Evolutionary conservation across 108 stramenopile genomes (phyloP), one percentile per base, ranked within the genome.

Genomic region (Epipyxis sp.): DNA sequence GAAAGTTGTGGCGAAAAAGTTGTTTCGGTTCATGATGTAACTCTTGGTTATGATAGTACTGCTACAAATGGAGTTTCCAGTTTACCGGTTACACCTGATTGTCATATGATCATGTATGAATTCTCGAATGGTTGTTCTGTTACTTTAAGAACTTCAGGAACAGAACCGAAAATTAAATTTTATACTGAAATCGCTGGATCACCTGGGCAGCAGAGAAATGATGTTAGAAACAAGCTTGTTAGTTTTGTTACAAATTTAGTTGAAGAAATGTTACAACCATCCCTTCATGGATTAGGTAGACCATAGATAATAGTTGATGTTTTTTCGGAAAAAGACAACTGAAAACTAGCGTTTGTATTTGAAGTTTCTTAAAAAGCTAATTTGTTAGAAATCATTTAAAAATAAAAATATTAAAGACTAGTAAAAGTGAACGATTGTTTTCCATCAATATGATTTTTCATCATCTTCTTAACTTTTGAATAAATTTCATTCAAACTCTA

Each of bases 91-190:
- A 89, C 91, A 32, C 79, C 87, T 25, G 90, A 92, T 30, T 90
- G 92, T 30, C 93, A 93, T 54, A 95, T 98, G 95, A 84, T 98
- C 61, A 94, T 94, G 2, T 84, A 94, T 77, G 85, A 90, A n/a
- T 93, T 98, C 76, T 83, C 69, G 40, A 95, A 98, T 86, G 94
- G 97, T 25, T 90, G 90, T 76, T 89, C 94, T 39, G 91, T 90
- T n/a, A 95, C 95, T 43, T 90, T 98, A 61, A 90, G 97, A 59
- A 94, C 93, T 27, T 92, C 81, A 54, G 97, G 97, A 1, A 98
- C 97, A 1, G 97, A 98, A 80, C 97, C 97, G 29, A 98, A 98
- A 79, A 94, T 98, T 87, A 98, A 98, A 86, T 95, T 92, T 78
- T 98, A 98, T 86, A 88, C 93, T 44, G 97, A 98, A 84, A 83